Conservation (phyloP, 192 early-diverging fungal species). For the Backusella liffmaniae region DNA sequence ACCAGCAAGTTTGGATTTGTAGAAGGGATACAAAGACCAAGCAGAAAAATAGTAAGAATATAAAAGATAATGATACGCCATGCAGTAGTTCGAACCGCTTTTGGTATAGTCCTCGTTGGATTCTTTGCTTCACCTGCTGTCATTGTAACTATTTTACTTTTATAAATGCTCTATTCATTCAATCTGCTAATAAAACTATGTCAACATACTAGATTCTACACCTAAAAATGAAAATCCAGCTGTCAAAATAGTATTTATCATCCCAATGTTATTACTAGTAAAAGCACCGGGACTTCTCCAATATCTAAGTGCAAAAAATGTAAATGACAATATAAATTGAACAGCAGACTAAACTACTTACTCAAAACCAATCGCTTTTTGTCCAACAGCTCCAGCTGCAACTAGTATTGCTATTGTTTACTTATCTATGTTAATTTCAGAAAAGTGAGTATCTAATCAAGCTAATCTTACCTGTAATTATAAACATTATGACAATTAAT, state of each 20-base stretch:
- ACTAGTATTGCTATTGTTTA: constrained; percentile 48
- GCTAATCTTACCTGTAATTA: constrained; percentile 53
- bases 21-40: constrained; percentile 75
- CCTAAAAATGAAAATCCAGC: constrained; percentile 86
- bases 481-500: constrained; percentile 72
- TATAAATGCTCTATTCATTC: not conserved
- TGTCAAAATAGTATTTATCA: constrained; percentile 64
- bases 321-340: not conserved
- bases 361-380: constrained; percentile 46
- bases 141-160: constrained; percentile 59
- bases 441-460: not conserved
- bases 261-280: constrained; percentile 49
- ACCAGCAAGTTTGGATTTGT: constrained; percentile 51
- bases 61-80: constrained; percentile 88
- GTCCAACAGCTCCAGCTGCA: constrained; percentile 56
- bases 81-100: constrained; percentile 70
- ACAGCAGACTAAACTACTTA: not conserved
- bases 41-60: constrained; percentile 71
- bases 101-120: constrained; percentile 72
- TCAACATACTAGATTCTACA: constrained; percentile 61
- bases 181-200: not conserved
- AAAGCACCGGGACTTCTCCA: constrained; percentile 64
- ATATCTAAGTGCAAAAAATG: constrained; percentile 47
- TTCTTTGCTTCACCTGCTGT: constrained; percentile 89
- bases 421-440: not conserved